These are phyloP conservation scores for Cercophora newfieldiana DNA, from an alignment of 495 filamentous ascomycete genomes.

Conservation along the genomic window DNA sequence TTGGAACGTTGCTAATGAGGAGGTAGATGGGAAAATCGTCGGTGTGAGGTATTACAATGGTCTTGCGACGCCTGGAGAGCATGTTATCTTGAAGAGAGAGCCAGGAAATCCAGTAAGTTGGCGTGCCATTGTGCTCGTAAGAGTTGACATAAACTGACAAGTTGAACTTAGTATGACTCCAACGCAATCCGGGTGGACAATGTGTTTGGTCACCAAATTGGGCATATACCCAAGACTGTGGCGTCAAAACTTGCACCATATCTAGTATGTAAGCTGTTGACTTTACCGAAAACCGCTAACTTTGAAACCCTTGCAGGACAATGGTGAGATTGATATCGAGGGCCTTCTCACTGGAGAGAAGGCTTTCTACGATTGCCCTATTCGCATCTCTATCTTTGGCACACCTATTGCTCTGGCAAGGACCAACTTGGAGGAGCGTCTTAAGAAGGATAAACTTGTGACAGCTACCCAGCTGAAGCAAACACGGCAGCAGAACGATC, in stretches of 20 bases:
- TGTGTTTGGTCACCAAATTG: conserved; percentile 75
- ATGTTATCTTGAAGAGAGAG: conserved; percentile 67
- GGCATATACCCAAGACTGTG: conserved; percentile 68
- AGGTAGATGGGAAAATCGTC: conserved; percentile 66
- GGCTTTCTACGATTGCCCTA: conserved; percentile 66
- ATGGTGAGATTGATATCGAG: conserved; percentile 58
- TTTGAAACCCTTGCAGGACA: conserved; percentile 29
- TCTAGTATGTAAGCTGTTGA: conserved; percentile 40
- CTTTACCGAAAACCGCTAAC: not conserved
- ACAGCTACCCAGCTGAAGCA: conserved; percentile 49
- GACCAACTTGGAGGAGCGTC: conserved; percentile 54
- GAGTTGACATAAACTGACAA: conserved; percentile 10
- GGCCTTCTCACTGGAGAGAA: conserved; percentile 59
- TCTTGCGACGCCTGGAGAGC: conserved; percentile 68
- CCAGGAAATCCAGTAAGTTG: conserved; percentile 56
- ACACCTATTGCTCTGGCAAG: conserved; percentile 54
- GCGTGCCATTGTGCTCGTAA: not conserved
- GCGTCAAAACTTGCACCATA: conserved; percentile 73
- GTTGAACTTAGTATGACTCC: conserved; percentile 57
- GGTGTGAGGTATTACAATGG: conserved; percentile 79
- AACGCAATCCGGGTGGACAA: conserved; percentile 84
- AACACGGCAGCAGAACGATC: conserved; percentile 53
- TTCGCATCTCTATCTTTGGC: conserved; percentile 67
- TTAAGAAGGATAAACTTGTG: conserved; percentile 61
- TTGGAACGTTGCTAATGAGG: conserved; percentile 28